Percentiles rank a stretch among this genome's conserved stretches.
Evolutionary conservation across 2,329 filamentous ascomycete genomes (phyloP).

Genomic region (Exophiala mesophila): DNA sequence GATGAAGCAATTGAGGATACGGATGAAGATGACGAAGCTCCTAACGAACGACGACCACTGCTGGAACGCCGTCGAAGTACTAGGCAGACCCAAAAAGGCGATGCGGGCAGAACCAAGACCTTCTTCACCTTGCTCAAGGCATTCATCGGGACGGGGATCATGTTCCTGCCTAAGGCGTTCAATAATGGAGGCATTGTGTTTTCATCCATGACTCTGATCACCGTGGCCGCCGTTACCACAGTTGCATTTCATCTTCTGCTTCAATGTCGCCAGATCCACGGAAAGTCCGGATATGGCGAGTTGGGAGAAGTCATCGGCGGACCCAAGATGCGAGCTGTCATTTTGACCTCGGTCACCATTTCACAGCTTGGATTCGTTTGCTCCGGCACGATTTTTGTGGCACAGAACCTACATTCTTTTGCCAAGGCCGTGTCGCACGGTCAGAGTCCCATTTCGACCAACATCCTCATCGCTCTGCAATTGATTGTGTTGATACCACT

Average conservation of each 20-base stretch:
- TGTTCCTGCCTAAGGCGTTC: slow-evolving; percentile 76
- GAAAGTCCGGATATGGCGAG: slow-evolving; percentile 66
- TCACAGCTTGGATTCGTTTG: slow-evolving; percentile 77
- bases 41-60: slow-evolving; percentile 56
- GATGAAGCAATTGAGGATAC: slow-evolving; percentile 51
- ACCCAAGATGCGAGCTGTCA: slow-evolving; percentile 57
- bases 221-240: slow-evolving; percentile 62
- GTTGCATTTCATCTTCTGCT: slow-evolving; percentile 68
- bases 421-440: slow-evolving; percentile 54
- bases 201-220: slow-evolving; percentile 63
- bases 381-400: slow-evolving; percentile 70
- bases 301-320: slow-evolving; percentile 64
- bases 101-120: slow-evolving; percentile 64
- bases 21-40: slow-evolving; percentile 42
- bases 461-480: slow-evolving; percentile 61
- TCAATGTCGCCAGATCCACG: slow-evolving; percentile 58
- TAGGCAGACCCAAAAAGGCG: slow-evolving; percentile 42
- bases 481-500: slow-evolving; percentile 61
- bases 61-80: slow-evolving; percentile 51
- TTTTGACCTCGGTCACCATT: slow-evolving; percentile 65
- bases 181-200: slow-evolving; percentile 73
- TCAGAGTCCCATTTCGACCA: slow-evolving; percentile 49
- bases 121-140: slow-evolving; percentile 76
- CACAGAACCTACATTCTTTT: slow-evolving; percentile 67
- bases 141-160: slow-evolving; percentile 74